Base-by-base conservation (phyloP, 2,329 filamentous ascomycete genomes). In the Neocucurbitaria cava region DNA sequence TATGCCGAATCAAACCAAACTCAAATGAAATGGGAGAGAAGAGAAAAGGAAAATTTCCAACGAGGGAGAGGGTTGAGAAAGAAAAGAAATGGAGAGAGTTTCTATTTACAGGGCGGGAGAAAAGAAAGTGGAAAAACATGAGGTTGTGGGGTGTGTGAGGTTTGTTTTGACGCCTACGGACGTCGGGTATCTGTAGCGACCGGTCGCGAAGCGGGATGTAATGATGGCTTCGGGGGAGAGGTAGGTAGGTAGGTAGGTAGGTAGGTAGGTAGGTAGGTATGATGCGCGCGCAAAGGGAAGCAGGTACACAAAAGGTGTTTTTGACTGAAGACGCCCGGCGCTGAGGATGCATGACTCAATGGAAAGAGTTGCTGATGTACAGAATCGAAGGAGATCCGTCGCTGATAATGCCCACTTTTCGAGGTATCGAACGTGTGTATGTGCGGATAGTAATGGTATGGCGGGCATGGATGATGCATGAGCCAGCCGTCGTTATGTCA, bases 141-240 rank as follows among this genome's bases (percentile, higher is more conserved):
- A 42, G 40, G 20, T 28, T 24, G 40, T 24, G 23, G 18, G 15
- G 8, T n/a, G 15, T 33, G 33, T 43, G n/a, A 31, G 24, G 42
- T n/a, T n/a, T 33, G 30, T 24, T 52, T 54, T 56, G 57, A 58
- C 57, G 54, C 49, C 45, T 38, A 33, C 8, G 18, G 41, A 59
- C 66, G 65, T 74, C 70, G 71, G 71, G 71, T 74, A 74, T 74
- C 64, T 65, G 71, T 73, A 72, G 64, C 58, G 69, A 74, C 69
- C 63, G 69, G 68, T 64, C 57, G 59, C 61, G 62, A 67, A 68
- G 63, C 59, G 31, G 49, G n/a, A n/a, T n/a, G n/a, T n/a, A n/a
- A n/a, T n/a, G n/a, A n/a, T n/a, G 21, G 60, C 64, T 66, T 63
- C 60, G 51, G 40, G 42, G 33, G 31, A 53, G n/a, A n/a, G n/a